phyloP scores from a whole-genome alignment of 768 basidiomycete genomes.

The Phlebiopsis gigantea region DNA sequence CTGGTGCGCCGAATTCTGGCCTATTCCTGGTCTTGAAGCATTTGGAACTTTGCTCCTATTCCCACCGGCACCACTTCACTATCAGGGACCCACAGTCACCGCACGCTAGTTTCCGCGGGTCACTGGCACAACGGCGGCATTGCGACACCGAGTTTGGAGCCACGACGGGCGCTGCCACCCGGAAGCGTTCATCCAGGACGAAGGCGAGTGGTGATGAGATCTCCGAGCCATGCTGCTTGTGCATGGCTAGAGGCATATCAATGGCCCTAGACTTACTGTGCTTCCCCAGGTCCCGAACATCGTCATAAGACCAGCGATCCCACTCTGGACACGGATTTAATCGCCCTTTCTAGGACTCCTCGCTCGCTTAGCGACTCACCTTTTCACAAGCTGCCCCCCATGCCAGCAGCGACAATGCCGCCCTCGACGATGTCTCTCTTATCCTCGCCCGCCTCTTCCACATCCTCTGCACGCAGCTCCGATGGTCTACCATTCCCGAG shows the following conservation, averaged over 20 bases:
- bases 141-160: not conserved
- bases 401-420: constrained; percentile 6
- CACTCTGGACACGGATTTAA: constrained; percentile 3
- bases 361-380: constrained; percentile 6
- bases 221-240: constrained; percentile 18
- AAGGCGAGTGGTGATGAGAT: constrained; percentile 10
- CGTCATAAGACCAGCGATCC: constrained; percentile 22
- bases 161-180: constrained; percentile 1
- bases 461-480: constrained; percentile 28
- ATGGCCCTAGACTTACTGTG: constrained; percentile 6
- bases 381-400: constrained; percentile 8
- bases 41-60: not conserved
- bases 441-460: constrained; percentile 13
- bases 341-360: constrained; percentile 3
- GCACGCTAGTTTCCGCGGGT: not conserved
- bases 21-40: not conserved
- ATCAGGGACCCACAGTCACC: constrained; percentile 10
- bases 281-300: constrained; percentile 7
- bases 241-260: constrained; percentile 15
- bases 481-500: constrained; percentile 35
- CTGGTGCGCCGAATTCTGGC: constrained; percentile 10
- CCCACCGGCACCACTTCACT: constrained; percentile 2
- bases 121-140: not conserved
- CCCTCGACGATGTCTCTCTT: constrained; percentile 18
- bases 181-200: constrained; percentile 10